Evolutionary conservation across 1,139 yeast genomes (phyloP).

Genomic region (Candida sp.): DNA sequence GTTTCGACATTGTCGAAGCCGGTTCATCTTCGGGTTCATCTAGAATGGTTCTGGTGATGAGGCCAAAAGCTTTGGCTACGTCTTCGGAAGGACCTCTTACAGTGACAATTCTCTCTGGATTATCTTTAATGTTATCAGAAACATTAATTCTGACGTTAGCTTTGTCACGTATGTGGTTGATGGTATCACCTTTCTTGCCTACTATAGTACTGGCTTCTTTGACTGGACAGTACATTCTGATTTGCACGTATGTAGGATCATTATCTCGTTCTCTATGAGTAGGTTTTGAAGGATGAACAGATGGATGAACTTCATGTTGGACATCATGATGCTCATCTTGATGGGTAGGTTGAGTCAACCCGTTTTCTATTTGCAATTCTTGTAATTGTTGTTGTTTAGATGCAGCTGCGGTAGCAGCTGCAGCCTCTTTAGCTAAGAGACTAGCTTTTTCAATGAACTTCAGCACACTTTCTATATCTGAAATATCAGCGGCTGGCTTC

Average conservation of each 20-base stretch:
- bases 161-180: conserved; percentile 60
- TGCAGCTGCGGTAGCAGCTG: conserved; percentile 1
- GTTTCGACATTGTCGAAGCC: conserved; percentile 52
- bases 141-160: conserved; percentile 70
- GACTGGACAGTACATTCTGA: conserved; percentile 75
- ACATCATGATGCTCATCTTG: not conserved
- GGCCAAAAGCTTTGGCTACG: conserved; percentile 82
- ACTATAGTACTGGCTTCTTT: conserved; percentile 75
- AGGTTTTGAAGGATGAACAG: conserved; percentile 16
- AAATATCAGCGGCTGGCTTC: conserved; percentile 7
- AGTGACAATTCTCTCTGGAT: conserved; percentile 74
- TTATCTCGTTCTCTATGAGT: conserved; percentile 33
- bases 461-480: conserved; percentile 13
- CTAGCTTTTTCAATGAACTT: conserved; percentile 10
- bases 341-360: conserved; percentile 4
- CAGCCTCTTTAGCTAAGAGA: conserved; percentile 4
- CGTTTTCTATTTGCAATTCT: conserved; percentile 4
- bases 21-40: conserved; percentile 70
- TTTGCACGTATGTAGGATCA: conserved; percentile 59
- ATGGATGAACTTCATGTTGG: conserved; percentile 7
- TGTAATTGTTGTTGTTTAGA: conserved; percentile 6
- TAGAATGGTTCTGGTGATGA: conserved; percentile 62
- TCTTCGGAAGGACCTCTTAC: conserved; percentile 76
- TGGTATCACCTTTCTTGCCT: conserved; percentile 76
- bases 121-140: conserved; percentile 72